Conservation (phyloP, 306 rosid genomes). For the Gynostemma pentaphyllum region DNA sequence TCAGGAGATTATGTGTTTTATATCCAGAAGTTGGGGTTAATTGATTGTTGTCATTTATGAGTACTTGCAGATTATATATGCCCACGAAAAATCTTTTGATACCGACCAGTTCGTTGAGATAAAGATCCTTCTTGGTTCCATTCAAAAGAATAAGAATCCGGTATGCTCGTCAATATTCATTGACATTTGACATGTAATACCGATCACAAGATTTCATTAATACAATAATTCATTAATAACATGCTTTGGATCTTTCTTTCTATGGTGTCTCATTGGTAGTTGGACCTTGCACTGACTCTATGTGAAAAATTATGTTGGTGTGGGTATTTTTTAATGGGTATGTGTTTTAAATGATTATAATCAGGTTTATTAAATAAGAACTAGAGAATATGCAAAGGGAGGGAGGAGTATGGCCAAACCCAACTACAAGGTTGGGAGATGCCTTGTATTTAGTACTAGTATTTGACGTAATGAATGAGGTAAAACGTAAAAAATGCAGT, state of each 20-base stretch:
- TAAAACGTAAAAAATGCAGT: too few relatives aligned
- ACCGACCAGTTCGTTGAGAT: constrained; percentile 33
- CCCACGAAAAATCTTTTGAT: constrained; percentile 61
- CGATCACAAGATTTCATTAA: not conserved
- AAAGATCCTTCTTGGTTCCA: constrained; percentile 30
- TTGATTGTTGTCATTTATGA: not conserved
- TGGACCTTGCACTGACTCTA: not conserved
- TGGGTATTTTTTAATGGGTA: not conserved
- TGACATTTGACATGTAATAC: not conserved
- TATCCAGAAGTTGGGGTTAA: not conserved
- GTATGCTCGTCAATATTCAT: constrained; percentile 21
- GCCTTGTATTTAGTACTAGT: not conserved
- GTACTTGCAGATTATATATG: constrained; percentile 54
- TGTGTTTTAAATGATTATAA: not conserved
- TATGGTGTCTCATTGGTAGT: not conserved
- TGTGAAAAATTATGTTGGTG: not conserved
- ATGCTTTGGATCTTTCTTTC: not conserved
- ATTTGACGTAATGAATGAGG: too few relatives aligned
- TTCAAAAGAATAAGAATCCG: constrained; percentile 17
- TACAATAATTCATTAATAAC: too few relatives aligned
- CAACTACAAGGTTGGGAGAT: not conserved
- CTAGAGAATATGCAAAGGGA: not conserved
- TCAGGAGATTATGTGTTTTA: not conserved
- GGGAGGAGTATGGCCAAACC: too few relatives aligned
- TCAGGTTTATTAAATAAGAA: not conserved